Evolutionary conservation across 2,329 filamentous ascomycete species (phyloP), one percentile per base, ranked within the genome.

Genomic region (Fusarium annulatum): DNA sequence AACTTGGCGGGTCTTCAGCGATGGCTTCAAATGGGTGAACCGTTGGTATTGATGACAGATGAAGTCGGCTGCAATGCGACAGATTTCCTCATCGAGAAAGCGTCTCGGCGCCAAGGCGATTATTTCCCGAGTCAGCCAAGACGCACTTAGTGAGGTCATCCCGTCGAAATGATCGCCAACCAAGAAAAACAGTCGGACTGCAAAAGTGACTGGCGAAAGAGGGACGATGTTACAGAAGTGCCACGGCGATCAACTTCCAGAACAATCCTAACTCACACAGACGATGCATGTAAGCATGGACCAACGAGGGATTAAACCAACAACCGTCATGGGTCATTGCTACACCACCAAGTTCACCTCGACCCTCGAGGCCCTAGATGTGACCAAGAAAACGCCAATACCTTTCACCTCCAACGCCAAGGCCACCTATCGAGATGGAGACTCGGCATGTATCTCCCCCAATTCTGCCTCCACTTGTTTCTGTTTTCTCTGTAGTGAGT

Each of bases 71-170:
- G 19, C 12, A 10, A 21, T 42, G 42, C 33, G 38, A 62, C 30
- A 7, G 21, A 21, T 68, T 69, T 23, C 57, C 64, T 45, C 26
- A 63, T 33, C 9, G 12, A 39, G 63, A 49, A 56, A 45, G 7
- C 33, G 16, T 36, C 33, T 38, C 48, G 48, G 45, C 49, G 52
- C 69, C 69, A 68, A 59, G 69, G 43, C 34, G 28, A 72, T 28
- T 69, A 65, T 69, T 70, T 48, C 69, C 56, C 58, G 49, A 73
- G 67, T 67, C 55, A 61, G 67, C 56, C 63, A 59, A 58, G 43
- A 52, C 26, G 30, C 38, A 33, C 15, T 65, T 39, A 4, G 67
- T 69, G 71, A 73, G 45, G 59, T 73, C 70, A 73, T 71, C 23
- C 53, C 66, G 70, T 46, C 28, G 45, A 56, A 39, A 23, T 38